Base-by-base conservation (phyloP, 2,329 filamentous ascomycete species). In the Paecilomyces formosus region DNA sequence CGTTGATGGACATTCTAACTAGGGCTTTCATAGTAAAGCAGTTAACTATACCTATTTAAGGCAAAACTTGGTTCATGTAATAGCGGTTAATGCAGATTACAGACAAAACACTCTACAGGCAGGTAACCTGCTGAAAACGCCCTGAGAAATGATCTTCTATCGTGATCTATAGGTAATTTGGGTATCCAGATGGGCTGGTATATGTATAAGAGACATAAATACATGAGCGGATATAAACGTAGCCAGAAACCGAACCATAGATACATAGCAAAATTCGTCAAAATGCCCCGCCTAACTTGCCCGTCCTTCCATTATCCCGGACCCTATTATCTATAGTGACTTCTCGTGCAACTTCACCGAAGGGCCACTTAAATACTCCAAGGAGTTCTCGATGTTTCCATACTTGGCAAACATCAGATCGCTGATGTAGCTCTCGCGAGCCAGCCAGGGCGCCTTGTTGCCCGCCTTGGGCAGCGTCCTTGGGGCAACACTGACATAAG, bases 391-490 rank as follows among this genome's bases (percentile, higher is more conserved):
- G 21, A 77, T 58, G 28, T 68, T 64, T 7, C 75, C 76, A 56
- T 68, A 71, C 57, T 68, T 67, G 1, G 74, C 71, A 57, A 74
- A 72, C 65, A 68, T 72, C 12, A 75, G 65, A 63, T 78, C 76
- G 53, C 68, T 66, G 4, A 70, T 54, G 57, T 78, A 78, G 51
- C 72, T 71, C 39, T 68, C 69, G 53, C 75, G 64, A 7, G 74
- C 69, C 55, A 69, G 54, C 76, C 76, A 78, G 1, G 76, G 76
- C 5, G 69, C 72, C 53, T 68, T 67, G 56, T 76, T 68, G 7
- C 68, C 76, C 8, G 72, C 70, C 62, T 70, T 73, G 18, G 76
- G 76, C 21, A 78, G 58, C 1, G 61, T 49, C 31, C 66, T 63
- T 57, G 68, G 64, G 4, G 74, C 74, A 13, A 64, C 63, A n/a